phyloP scores from a whole-genome alignment of 2,329 filamentous ascomycete genomes.

The Hypoxylon sp. region DNA sequence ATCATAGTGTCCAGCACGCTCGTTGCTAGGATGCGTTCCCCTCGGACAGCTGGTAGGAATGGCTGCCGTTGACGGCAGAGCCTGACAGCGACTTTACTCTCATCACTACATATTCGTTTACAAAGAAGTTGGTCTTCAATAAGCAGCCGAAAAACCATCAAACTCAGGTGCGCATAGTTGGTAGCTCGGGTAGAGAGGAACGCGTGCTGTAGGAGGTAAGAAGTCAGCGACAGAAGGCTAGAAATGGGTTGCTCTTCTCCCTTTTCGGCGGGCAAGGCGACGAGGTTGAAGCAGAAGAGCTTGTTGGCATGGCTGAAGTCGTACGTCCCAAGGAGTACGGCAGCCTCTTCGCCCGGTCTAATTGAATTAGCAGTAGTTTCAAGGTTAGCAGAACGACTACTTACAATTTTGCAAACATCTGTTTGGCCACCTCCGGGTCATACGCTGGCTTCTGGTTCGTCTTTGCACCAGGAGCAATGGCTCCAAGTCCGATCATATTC shows the following conservation, averaged over 20 bases:
- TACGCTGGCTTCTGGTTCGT: constrained; percentile 71
- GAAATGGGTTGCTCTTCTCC: constrained; percentile 81
- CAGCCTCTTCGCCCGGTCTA: constrained; percentile 84
- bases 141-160: constrained; percentile 87
- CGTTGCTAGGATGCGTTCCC: constrained; percentile 80
- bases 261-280: constrained; percentile 75
- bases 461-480: constrained; percentile 78
- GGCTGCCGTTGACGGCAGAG: constrained; percentile 92
- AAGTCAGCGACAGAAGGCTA: constrained; percentile 87
- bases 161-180: constrained; percentile 86
- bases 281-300: constrained; percentile 88
- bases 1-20: constrained; percentile 88
- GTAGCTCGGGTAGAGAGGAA: constrained; percentile 84
- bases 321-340: constrained; percentile 87
- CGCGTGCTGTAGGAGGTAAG: constrained; percentile 94
- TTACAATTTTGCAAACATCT: constrained; percentile 84
- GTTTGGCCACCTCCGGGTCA: constrained; percentile 84
- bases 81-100: constrained; percentile 80
- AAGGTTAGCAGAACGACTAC: constrained; percentile 54
- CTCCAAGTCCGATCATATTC: constrained; percentile 86
- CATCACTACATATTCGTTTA: constrained; percentile 86
- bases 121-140: constrained; percentile 87
- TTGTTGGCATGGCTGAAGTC: constrained; percentile 97
- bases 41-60: constrained; percentile 80
- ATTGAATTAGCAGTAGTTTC: constrained; percentile 50